phyloP scores from a whole-genome alignment of 164 flowering plant species.

The Piper longum region DNA sequence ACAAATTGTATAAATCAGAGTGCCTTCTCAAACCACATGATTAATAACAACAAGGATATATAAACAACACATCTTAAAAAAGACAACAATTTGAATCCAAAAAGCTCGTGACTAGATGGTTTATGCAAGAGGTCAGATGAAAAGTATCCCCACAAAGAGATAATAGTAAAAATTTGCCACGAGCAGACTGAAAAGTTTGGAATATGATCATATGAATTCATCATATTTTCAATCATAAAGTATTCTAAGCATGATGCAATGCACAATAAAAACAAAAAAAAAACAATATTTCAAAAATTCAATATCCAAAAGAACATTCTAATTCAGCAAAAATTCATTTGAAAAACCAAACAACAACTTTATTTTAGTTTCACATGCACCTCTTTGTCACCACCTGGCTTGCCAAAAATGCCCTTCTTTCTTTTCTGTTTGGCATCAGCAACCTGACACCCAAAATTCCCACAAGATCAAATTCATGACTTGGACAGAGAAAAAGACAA shows the following conservation, averaged over 20 bases:
- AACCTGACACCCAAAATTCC: conserved; percentile 36
- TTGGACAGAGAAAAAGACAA: background rate
- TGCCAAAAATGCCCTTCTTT: conserved; percentile 84
- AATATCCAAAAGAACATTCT: background rate
- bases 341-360: background rate
- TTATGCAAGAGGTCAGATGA: background rate
- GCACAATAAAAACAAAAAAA: too few relatives aligned
- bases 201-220: background rate
- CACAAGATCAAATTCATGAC: background rate
- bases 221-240: background rate
- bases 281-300: too few relatives aligned
- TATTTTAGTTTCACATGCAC: conserved; percentile 17
- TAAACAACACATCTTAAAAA: background rate
- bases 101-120: background rate
- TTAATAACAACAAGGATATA: background rate
- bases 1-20: background rate
- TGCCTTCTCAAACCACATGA: too few relatives aligned
- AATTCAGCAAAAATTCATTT: background rate
- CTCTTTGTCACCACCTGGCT: conserved; percentile 95
- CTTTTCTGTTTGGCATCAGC: conserved; percentile 72
- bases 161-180: background rate
- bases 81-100: background rate
- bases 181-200: background rate
- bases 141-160: too few relatives aligned
- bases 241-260: too few relatives aligned